Evolutionary conservation across 805 yeast species (phyloP).

Genomic region (Pichia rugopelliculosa): DNA sequence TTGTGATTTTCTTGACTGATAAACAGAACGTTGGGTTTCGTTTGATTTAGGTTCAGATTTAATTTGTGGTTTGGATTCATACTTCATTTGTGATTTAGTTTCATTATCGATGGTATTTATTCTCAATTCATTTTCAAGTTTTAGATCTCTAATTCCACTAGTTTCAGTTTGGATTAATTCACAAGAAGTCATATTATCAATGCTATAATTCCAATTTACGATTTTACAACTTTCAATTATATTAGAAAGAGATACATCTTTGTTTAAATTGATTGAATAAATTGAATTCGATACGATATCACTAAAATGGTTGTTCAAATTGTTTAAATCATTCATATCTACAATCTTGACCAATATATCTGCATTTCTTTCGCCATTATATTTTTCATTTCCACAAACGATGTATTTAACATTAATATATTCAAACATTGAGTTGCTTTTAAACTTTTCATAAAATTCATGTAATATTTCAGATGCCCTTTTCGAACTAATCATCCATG

Average conservation of each 20-base stretch:
- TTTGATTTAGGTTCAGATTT: not conserved
- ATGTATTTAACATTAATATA: constrained; percentile 15
- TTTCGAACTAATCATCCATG: constrained; percentile 13
- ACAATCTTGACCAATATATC: constrained; percentile 9
- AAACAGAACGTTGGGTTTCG: constrained; percentile 14
- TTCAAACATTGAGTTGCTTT: constrained; percentile 5
- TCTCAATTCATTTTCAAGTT: not conserved
- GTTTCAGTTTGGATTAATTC: constrained; percentile 20
- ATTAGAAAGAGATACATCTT: constrained; percentile 14
- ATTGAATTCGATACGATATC: constrained; percentile 15
- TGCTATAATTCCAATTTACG: constrained; percentile 9
- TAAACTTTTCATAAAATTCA: constrained; percentile 16
- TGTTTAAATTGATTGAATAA: constrained; percentile 19
- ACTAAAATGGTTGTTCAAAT: constrained; percentile 14
- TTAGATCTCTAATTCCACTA: not conserved
- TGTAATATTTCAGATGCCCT: constrained; percentile 18
- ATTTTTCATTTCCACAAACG: constrained; percentile 5
- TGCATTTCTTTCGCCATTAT: not conserved
- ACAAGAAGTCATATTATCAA: constrained; percentile 19
- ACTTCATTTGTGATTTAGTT: constrained; percentile 1
- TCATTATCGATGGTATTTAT: not conserved
- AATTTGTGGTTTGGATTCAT: not conserved
- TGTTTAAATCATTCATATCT: constrained; percentile 12
- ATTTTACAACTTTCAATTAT: constrained; percentile 15
- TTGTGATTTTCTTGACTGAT: constrained; percentile 13